Percentiles rank a stretch among this genome's conserved stretches.
These are phyloP conservation scores for Zygosaccharomyces bisporus DNA, from an alignment of 805 yeast species.

Conservation along the genomic window DNA sequence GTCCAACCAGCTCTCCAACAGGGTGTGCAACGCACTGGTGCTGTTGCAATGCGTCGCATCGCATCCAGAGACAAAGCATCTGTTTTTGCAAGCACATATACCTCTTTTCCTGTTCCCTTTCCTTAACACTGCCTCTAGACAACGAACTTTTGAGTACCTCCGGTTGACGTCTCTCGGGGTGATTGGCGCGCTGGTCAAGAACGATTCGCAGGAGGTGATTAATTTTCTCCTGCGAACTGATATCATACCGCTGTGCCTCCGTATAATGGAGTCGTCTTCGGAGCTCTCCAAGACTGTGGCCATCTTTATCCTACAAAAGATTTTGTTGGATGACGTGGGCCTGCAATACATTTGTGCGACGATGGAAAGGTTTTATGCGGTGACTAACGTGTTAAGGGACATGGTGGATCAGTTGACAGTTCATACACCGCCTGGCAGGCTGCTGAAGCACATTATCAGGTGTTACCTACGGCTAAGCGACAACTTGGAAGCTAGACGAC, in stretches of 20 bases:
- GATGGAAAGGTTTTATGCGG: slow-evolving; percentile 90
- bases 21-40: slow-evolving; percentile 95
- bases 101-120: slow-evolving; percentile 93
- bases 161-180: slow-evolving; percentile 93
- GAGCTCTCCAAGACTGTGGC: slow-evolving; percentile 96
- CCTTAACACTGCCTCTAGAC: slow-evolving; percentile 84
- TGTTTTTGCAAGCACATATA: slow-evolving; percentile 83
- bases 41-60: slow-evolving; percentile 95
- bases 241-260: slow-evolving; percentile 88
- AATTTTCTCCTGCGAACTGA: slow-evolving; percentile 91
- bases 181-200: slow-evolving; percentile 93
- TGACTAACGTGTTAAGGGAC: slow-evolving; percentile 74
- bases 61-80: slow-evolving; percentile 81
- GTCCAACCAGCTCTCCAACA: slow-evolving; percentile 79
- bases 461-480: slow-evolving; percentile 90
- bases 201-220: slow-evolving; percentile 93
- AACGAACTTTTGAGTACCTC: slow-evolving; percentile 89
- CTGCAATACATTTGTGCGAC: slow-evolving; percentile 91
- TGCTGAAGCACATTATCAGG: slow-evolving; percentile 88
- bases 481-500: slow-evolving; percentile 84
- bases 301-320: slow-evolving; percentile 90
- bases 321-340: slow-evolving; percentile 87
- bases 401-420: slow-evolving; percentile 85
- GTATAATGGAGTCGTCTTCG: slow-evolving; percentile 93
- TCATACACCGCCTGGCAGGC: slow-evolving; percentile 68